These are phyloP conservation scores for Spongospora subterranea DNA, from an alignment of 208 protist species.

Conservation along the genomic window DNA sequence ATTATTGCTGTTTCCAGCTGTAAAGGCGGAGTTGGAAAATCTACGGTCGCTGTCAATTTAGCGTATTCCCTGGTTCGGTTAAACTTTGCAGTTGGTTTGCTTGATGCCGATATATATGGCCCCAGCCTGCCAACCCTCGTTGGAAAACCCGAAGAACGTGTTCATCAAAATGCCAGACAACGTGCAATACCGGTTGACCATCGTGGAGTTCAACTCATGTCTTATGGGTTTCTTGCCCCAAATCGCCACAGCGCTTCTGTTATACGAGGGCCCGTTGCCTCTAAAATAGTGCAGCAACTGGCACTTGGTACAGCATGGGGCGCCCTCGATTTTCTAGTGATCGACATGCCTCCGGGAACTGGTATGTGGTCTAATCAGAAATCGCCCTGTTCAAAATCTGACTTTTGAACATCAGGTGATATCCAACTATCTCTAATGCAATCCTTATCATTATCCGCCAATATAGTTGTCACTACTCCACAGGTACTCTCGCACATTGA, in stretches of 20 bases:
- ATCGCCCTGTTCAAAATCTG: too few species aligned
- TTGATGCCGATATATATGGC: slow-evolving; percentile 71
- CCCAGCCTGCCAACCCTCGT: slow-evolving; percentile 70
- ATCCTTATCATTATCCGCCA: slow-evolving; percentile 57
- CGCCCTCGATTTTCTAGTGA: slow-evolving; percentile 72
- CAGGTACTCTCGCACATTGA: slow-evolving; percentile 66
- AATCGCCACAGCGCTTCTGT: neutral
- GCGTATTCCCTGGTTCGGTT: slow-evolving; percentile 57
- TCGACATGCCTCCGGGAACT: slow-evolving; percentile 75
- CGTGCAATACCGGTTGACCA: slow-evolving; percentile 34
- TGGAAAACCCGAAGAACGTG: neutral
- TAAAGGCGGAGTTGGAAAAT: slow-evolving; percentile 73
- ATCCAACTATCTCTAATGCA: slow-evolving; percentile 68
- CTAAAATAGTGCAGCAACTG: slow-evolving; percentile 51
- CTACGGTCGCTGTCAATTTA: slow-evolving; percentile 69
- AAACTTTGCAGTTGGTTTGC: slow-evolving; percentile 65
- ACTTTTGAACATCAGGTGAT: too few species aligned
- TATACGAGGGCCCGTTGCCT: slow-evolving; percentile 64
- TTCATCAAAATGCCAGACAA: slow-evolving; percentile 11
- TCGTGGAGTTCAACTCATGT: slow-evolving; percentile 63
- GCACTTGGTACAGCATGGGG: slow-evolving; percentile 67
- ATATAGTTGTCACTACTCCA: slow-evolving; percentile 70
- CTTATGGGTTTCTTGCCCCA: slow-evolving; percentile 65
- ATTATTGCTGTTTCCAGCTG: neutral
- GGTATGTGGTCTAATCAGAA: too few species aligned